A percentile compares a stretch with the other conserved stretches of the same genome.
Evolutionary conservation across 1,284 basidiomycete genomes (phyloP).

Genomic region (Irpex lacteus): DNA sequence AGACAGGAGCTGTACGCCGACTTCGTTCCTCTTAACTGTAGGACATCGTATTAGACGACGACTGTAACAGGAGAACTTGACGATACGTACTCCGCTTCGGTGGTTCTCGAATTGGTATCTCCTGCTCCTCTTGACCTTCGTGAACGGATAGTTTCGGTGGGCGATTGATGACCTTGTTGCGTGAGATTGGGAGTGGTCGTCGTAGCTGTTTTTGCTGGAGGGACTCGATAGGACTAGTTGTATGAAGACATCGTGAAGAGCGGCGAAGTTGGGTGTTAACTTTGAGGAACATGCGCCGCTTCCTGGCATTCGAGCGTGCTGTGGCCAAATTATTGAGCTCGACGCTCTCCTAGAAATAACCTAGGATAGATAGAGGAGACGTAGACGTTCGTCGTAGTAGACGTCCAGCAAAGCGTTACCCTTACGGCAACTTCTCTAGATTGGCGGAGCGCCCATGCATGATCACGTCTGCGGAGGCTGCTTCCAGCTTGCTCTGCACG

Average conservation of each 20-base stretch:
- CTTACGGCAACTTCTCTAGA: neutral
- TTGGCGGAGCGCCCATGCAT: constrained; percentile 7
- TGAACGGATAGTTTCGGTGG: neutral
- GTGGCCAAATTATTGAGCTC: neutral
- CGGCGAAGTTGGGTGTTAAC: constrained; percentile 13
- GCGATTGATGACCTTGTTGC: neutral
- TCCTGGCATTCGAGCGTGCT: constrained; percentile 17
- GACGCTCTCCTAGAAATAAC: neutral
- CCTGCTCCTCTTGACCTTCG: constrained; percentile 1
- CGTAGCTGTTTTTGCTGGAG: constrained; percentile 19
- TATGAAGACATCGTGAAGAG: constrained; percentile 21
- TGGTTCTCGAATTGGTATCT: neutral
- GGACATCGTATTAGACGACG: neutral
- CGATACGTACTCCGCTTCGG: neutral
- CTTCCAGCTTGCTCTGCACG: neutral
- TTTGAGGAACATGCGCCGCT: constrained; percentile 23
- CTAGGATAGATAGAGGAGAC: neutral
- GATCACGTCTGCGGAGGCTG: neutral
- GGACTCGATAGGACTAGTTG: constrained; percentile 12
- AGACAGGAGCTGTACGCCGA: constrained; percentile 92
- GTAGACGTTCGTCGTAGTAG: neutral
- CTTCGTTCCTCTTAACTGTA: constrained; percentile 73
- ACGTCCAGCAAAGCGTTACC: neutral
- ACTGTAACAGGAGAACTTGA: neutral
- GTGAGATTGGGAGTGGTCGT: neutral